A percentile compares a stretch with the other conserved stretches of the same genome.
phyloP scores from a whole-genome alignment of 805 yeast genomes.

The Wickerhamomyces queroliae region DNA sequence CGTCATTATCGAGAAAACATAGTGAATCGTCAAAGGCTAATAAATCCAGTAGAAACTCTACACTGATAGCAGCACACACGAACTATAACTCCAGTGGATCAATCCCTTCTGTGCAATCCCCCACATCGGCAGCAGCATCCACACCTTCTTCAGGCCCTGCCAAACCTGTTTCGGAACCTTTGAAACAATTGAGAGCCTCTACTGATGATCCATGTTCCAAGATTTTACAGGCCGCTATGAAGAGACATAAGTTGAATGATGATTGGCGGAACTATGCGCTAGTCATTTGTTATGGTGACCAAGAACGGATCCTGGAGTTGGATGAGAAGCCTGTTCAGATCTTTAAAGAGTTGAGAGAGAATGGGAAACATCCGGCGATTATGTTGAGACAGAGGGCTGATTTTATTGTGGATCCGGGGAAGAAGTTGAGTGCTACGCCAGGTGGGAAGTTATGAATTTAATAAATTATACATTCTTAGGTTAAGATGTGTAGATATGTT shows the following conservation, averaged over 20 bases:
- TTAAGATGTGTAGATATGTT: not conserved
- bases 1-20: constrained; percentile 1
- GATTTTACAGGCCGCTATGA: constrained; percentile 83
- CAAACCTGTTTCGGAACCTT: constrained; percentile 48
- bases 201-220: constrained; percentile 89
- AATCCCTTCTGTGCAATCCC: constrained; percentile 3
- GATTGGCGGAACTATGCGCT: constrained; percentile 89
- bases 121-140: constrained; percentile 7
- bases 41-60: constrained; percentile 11
- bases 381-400: constrained; percentile 85
- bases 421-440: constrained; percentile 26
- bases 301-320: constrained; percentile 74
- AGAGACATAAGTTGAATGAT: constrained; percentile 69
- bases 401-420: constrained; percentile 25
- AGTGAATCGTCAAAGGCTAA: constrained; percentile 3
- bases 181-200: constrained; percentile 78
- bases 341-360: constrained; percentile 77
- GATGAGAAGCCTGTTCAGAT: constrained; percentile 87
- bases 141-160: constrained; percentile 9
- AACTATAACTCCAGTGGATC: constrained; percentile 1
- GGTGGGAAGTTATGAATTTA: constrained; percentile 32
- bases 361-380: constrained; percentile 84
- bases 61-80: constrained; percentile 1
- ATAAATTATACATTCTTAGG: not conserved
- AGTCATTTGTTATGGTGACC: constrained; percentile 86